phyloP scores from a whole-genome alignment of 2,329 filamentous ascomycete species.

The Neofusicoccum sp. region DNA sequence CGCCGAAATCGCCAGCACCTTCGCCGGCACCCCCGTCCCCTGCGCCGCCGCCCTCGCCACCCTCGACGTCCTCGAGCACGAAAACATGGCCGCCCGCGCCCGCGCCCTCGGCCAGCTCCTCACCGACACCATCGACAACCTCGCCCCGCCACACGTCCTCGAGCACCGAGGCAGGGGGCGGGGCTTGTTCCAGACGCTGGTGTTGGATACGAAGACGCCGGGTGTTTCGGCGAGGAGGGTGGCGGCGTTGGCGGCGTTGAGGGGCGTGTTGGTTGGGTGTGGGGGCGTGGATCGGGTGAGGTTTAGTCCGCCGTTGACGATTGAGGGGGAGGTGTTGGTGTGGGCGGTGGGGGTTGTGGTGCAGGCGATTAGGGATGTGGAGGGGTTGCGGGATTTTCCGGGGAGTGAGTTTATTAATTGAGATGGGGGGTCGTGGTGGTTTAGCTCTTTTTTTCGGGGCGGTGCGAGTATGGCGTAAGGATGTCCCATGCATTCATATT shows the following conservation, averaged over 20 bases:
- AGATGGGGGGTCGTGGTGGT: background rate
- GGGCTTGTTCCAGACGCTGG: background rate
- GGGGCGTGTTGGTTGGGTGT: background rate
- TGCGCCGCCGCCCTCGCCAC: background rate
- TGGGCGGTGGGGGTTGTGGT: background rate
- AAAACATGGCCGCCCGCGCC: background rate
- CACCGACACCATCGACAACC: background rate
- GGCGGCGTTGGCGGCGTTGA: background rate
- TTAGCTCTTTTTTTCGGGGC: no score
- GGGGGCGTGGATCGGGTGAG: background rate
- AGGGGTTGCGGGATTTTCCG: background rate
- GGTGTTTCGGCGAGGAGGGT: background rate
- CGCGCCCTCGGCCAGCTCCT: background rate
- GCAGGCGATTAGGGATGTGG: background rate
- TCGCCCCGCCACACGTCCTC: background rate
- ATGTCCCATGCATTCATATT: no score
- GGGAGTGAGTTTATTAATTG: background rate
- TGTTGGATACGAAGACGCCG: background rate
- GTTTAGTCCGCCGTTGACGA: slow-evolving; percentile 2
- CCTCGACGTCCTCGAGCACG: background rate
- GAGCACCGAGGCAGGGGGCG: background rate
- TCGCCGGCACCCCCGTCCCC: slow-evolving; percentile 13
- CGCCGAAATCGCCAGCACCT: slow-evolving; percentile 19
- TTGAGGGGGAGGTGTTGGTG: background rate
- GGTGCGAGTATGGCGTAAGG: no score